phyloP scores from a whole-genome alignment of 345 rosid genomes.

The Gossypium rotundifolium region DNA sequence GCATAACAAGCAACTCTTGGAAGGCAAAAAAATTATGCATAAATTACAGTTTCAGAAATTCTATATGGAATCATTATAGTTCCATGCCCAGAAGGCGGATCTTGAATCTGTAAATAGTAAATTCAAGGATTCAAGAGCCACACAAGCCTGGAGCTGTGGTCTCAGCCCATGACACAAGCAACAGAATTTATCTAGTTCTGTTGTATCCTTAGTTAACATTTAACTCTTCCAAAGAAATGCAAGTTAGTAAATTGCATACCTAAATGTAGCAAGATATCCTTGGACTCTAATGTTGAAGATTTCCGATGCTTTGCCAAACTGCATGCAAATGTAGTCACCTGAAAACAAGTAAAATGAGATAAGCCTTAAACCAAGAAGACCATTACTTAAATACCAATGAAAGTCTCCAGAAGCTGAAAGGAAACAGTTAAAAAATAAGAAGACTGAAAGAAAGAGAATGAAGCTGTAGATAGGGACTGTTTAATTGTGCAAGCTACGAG shows the following conservation, averaged over 20 bases:
- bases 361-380: not conserved
- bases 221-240: slow-evolving; percentile 8
- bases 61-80: not conserved
- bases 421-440: not conserved
- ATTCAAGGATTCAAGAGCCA: not conserved
- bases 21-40: not conserved
- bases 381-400: not conserved
- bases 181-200: not conserved
- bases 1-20: not conserved
- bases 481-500: not conserved
- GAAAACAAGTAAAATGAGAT: slow-evolving; percentile 12
- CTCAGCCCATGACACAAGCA: not conserved
- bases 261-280: slow-evolving; percentile 84
- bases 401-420: not conserved
- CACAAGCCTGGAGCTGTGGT: not conserved
- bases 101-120: not conserved
- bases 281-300: slow-evolving; percentile 83
- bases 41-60: not conserved
- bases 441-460: not conserved
- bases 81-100: not conserved
- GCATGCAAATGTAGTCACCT: slow-evolving; percentile 88
- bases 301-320: slow-evolving; percentile 93
- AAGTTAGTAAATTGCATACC: slow-evolving; percentile 44
- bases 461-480: not conserved
- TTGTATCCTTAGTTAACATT: slow-evolving; percentile 8